Conservation (phyloP, 306 rosid species). For the Luffa aegyptiaca region DNA sequence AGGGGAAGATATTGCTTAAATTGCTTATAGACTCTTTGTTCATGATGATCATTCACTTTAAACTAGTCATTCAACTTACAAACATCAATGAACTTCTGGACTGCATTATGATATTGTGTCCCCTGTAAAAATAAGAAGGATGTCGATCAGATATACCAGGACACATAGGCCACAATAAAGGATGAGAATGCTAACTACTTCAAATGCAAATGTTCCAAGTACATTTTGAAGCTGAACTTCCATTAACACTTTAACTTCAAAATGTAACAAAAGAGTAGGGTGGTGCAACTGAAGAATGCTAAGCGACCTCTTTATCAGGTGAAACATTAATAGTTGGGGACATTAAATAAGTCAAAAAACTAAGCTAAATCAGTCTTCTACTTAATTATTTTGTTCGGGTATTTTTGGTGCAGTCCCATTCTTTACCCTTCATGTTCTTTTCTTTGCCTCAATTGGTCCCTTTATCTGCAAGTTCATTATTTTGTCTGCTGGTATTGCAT, state of each 20-base stretch:
- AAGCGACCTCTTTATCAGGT: neutral
- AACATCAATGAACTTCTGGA: constrained; percentile 60
- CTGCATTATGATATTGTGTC: constrained; percentile 65
- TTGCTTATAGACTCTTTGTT: neutral
- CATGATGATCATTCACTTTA: constrained; percentile 16
- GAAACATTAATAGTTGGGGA: neutral
- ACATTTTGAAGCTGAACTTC: neutral
- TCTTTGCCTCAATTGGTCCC: neutral
- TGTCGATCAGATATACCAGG: neutral
- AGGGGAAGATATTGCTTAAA: neutral
- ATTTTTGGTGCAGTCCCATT: neutral
- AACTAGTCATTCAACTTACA: constrained; percentile 51
- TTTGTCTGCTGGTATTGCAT: neutral
- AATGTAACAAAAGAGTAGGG: neutral
- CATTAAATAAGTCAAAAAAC: neutral
- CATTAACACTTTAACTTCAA: neutral
- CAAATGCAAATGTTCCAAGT: neutral
- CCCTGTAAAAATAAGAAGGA: constrained; percentile 26
- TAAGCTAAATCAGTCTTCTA: neutral
- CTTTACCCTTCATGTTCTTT: neutral
- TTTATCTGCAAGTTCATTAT: neutral
- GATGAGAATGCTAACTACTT: neutral
- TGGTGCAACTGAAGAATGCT: neutral
- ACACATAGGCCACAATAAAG: neutral
- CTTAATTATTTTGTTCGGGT: neutral